Evolutionary conservation across 495 filamentous ascomycete species (phyloP).

Genomic region (Talaromyces nanjingensis): DNA sequence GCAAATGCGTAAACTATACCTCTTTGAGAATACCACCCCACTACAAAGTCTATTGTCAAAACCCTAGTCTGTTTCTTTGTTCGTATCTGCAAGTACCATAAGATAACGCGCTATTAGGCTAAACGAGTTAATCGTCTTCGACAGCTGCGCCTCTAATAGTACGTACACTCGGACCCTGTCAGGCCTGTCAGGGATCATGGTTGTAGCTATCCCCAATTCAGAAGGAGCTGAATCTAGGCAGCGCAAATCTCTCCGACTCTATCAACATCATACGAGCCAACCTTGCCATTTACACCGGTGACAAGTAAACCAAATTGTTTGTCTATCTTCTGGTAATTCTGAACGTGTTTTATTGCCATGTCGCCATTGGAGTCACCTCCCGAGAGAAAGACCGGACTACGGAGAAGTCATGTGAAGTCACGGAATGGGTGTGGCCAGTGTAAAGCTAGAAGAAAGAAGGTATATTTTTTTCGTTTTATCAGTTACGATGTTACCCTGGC

Average conservation of each 20-base stretch:
- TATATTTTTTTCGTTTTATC: not conserved
- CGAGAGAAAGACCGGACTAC: slow-evolving; percentile 3
- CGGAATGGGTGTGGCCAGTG: slow-evolving; percentile 6
- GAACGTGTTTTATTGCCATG: not conserved
- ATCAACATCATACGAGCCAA: not conserved
- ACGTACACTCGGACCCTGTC: not conserved
- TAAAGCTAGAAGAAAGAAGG: slow-evolving; percentile 6
- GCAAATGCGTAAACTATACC: slow-evolving; percentile 8
- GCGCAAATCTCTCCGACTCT: not conserved
- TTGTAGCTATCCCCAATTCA: not conserved
- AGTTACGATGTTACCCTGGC: not conserved
- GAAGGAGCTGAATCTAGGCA: slow-evolving; percentile 7
- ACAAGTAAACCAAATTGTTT: slow-evolving; percentile 1
- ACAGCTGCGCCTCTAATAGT: not conserved
- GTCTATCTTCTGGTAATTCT: not conserved
- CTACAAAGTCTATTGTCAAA: not conserved
- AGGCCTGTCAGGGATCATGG: not conserved
- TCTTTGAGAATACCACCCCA: not conserved
- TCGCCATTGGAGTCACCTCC: not conserved
- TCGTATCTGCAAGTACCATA: not conserved
- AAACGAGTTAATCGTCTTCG: not conserved
- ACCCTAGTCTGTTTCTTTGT: not conserved
- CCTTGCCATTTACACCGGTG: not conserved
- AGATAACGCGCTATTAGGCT: not conserved
- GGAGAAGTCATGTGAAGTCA: slow-evolving; percentile 8